Evolutionary conservation across 331 rosid genomes (phyloP).

Genomic region (Spiraea crenata): DNA sequence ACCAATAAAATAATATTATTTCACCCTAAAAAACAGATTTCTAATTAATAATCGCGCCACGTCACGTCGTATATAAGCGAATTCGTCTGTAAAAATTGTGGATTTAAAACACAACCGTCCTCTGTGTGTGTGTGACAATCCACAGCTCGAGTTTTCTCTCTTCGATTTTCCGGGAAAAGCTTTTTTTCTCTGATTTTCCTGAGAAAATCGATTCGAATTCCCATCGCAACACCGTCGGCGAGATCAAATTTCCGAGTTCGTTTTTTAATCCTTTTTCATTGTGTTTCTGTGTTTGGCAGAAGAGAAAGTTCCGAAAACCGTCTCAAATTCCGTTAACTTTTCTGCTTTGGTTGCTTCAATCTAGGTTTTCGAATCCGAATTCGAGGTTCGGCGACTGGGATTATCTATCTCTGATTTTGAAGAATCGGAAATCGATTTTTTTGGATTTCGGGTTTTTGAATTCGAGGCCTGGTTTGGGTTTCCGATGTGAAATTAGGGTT

Average conservation of each 20-base stretch:
- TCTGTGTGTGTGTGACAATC: conserved; percentile 1
- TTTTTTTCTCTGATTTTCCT: background rate
- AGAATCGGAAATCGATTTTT: conserved; percentile 19
- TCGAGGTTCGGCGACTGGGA: conserved; percentile 15
- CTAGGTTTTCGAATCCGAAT: conserved; percentile 34
- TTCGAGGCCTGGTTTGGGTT: conserved; percentile 21
- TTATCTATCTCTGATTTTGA: background rate
- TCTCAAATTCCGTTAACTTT: conserved; percentile 11
- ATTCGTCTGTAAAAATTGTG: background rate
- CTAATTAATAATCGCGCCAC: background rate
- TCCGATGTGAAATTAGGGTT: conserved; percentile 64
- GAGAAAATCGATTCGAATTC: conserved; percentile 7
- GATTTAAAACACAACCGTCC: conserved; percentile 10
- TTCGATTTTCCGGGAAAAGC: conserved; percentile 15
- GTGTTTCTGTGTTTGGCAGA: background rate
- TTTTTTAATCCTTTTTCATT: background rate
- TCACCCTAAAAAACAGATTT: too few relatives aligned
- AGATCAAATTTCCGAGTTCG: conserved; percentile 24
- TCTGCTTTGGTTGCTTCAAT: conserved; percentile 22
- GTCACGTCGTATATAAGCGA: background rate
- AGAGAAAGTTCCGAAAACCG: conserved; percentile 11
- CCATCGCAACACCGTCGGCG: background rate
- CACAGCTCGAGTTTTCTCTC: conserved; percentile 35
- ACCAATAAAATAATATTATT: background rate
- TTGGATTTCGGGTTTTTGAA: conserved; percentile 6